A percentile compares a stretch with the other conserved stretches of the same genome.
These are phyloP conservation scores for Psilocybe sp. DNA, from an alignment of 768 basidiomycete species.

Conservation along the genomic window DNA sequence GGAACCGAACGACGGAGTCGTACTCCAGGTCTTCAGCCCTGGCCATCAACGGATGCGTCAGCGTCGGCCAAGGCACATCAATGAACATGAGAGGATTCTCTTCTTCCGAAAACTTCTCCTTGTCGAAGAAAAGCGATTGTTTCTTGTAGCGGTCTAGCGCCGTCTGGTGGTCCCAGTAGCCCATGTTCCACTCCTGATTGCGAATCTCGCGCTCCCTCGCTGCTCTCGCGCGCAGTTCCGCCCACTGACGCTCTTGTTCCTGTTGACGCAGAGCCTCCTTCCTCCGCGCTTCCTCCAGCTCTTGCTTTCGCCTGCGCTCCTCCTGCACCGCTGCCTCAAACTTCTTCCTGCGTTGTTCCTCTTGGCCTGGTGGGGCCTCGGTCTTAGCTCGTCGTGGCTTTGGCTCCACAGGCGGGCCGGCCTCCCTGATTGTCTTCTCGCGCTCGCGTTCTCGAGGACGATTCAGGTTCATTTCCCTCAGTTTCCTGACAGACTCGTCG, in stretches of 20 bases:
- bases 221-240: constrained; percentile 16
- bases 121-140: constrained; percentile 63
- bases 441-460: constrained; percentile 15
- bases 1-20: constrained; percentile 71
- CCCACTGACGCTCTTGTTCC: constrained; percentile 26
- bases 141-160: constrained; percentile 69
- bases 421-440: constrained; percentile 5
- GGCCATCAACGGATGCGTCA: constrained; percentile 49
- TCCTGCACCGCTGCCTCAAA: too few species aligned
- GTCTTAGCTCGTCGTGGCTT: constrained; percentile 43
- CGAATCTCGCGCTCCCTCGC: constrained; percentile 32
- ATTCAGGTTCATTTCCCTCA: constrained; percentile 21
- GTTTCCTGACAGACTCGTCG: constrained; percentile 17
- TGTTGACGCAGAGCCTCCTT: constrained; percentile 25
- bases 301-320: constrained; percentile 21
- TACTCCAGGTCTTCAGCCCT: constrained; percentile 68
- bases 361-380: constrained; percentile 33
- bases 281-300: constrained; percentile 28
- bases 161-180: constrained; percentile 60
- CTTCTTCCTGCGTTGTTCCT: constrained; percentile 21
- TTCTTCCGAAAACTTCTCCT: constrained; percentile 49
- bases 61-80: constrained; percentile 74
- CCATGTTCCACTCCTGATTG: constrained; percentile 55
- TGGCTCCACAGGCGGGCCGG: constrained; percentile 7
- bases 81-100: constrained; percentile 52